Base-by-base conservation (phyloP, 768 basidiomycete genomes). In the Xerocomus potaroensis region DNA sequence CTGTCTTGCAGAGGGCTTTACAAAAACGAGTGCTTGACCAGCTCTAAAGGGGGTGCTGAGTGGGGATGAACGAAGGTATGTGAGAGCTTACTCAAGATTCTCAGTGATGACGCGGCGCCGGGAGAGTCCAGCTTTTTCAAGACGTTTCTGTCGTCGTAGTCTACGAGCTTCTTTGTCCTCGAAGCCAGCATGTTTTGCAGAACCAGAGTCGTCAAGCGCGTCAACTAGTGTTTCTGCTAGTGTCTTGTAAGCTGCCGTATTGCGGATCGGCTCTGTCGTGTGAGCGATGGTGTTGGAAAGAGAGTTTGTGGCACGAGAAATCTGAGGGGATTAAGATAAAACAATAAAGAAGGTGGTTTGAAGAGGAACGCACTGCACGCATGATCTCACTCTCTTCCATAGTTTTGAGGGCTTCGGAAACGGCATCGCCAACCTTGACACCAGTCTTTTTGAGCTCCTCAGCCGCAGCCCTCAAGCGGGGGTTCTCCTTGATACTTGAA, bases 341-440 rank as follows among this genome's bases (percentile, higher is more conserved):
- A 27, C 18, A 9, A 45, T 15, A 42, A 19, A 26, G 15, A n/a
- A 18, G 1, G 31, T 8, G 18, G 22, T 29, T 35, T 11, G 31
- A 16, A 27, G 21, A 53, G 43, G n/a, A 16, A 71, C 85, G 33
- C 64, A 91, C 89, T 15, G 83, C 81, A 30, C 91, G 85, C 78
- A 91, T 87, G 39, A 97, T 61, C 51, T 94, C 92, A 59, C 90
- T 91, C 71, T 98, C 94, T 56, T 96, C 95, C 83, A 95, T 93
- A 9, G 83, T 80, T 68, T 81, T 87, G 51, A 99, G 75, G 10
- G 95, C 93, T 62, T 94, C 91, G 1, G 82, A 77, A 45, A 98
- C 93, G 14, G 94, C 96, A 66, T 98, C 96, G 36, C 88, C 87
- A 49, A 96, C 85, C 64, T 91, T 90, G 45, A 93, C 79, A 51